phyloP scores from a whole-genome alignment of 2,329 filamentous ascomycete species.

The Myrmaecium sp. region DNA sequence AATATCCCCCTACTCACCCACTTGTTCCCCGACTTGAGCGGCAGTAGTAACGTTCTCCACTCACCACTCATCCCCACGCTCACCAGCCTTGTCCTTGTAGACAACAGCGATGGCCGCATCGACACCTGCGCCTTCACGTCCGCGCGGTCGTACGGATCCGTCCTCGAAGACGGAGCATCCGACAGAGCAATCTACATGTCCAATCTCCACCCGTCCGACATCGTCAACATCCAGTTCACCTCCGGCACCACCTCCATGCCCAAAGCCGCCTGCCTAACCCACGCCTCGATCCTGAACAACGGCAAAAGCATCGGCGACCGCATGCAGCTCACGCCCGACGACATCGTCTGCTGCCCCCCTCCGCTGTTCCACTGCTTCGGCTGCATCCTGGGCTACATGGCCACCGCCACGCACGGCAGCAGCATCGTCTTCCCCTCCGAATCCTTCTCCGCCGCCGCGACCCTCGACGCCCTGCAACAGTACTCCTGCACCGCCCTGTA shows the following conservation, averaged over 20 bases:
- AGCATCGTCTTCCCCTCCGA: constrained; percentile 74
- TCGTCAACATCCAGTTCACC: constrained; percentile 93
- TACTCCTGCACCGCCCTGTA: constrained; percentile 56
- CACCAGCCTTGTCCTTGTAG: constrained; percentile 53
- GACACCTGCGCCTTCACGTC: constrained; percentile 20
- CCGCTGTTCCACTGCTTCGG: constrained; percentile 63
- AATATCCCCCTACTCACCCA: constrained; percentile 41
- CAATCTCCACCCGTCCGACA: constrained; percentile 44
- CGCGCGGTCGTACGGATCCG: constrained; percentile 25
- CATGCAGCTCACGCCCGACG: constrained; percentile 60
- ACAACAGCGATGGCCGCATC: constrained; percentile 50
- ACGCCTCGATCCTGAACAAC: constrained; percentile 83
- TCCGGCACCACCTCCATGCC: constrained; percentile 83
- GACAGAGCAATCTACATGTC: constrained; percentile 27
- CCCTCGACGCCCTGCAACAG: constrained; percentile 46
- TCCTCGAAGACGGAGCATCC: constrained; percentile 28
- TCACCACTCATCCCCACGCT: constrained; percentile 52
- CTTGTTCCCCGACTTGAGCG: constrained; percentile 32
- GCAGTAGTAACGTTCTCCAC: constrained; percentile 21
- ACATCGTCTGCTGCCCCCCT: constrained; percentile 51
- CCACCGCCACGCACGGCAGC: constrained; percentile 69
- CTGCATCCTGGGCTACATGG: constrained; percentile 85
- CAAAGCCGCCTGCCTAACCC: constrained; percentile 80
- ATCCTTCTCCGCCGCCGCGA: constrained; percentile 65
- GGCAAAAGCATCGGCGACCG: constrained; percentile 67